Evolutionary conservation across 2,329 filamentous ascomycete genomes (phyloP), one percentile per base, ranked within the genome.

Genomic region (Ascochyta rabiei): DNA sequence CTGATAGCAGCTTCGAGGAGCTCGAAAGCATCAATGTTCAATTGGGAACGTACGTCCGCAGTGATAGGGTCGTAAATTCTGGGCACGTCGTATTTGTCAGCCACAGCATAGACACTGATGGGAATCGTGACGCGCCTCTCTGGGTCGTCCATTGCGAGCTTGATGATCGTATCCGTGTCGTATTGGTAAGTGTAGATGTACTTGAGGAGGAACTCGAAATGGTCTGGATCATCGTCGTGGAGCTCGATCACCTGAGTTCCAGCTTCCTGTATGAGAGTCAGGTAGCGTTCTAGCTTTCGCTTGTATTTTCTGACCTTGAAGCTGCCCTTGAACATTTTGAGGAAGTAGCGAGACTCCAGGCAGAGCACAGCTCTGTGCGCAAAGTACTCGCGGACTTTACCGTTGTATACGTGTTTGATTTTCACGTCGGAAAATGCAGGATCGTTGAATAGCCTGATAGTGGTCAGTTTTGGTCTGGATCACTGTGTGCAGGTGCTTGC

Each of bases 171-270:
- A 2, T 31, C 23, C 1, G 18, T 38, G 41, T 55, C 46, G 44
- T 52, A 55, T 2, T 24, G 1, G 13, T 31, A 10, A 5, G 53
- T 48, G 52, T 64, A 64, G 19, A 59, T 56, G 46, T 43, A 60
- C 43, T 56, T 59, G 34, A 62, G 57, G 3, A 54, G 30, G 18
- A 57, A 26, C 23, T 61, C 57, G 42, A 59, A 59, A 10, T 33
- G 16, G 1, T 47, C 43, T 2, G 57, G 60, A n/a, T 58, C 51
- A 38, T 62, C 60, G n/a, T 61, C 53, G 16, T 58, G 38, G 6
- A 64, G 21, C 15, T 60, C 41, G n/a, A 63, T 59, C 10, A 42
- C 40, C n/a, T 41, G 21, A 2, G 50, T 42, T 0, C 24, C 34
- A n/a, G 50, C 55, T 44, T 57, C 56, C 53, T 61, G 16, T 38